These are phyloP conservation scores for Reticulascus tulasneorum DNA, from an alignment of 2,329 filamentous ascomycete species.

Conservation along the genomic window DNA sequence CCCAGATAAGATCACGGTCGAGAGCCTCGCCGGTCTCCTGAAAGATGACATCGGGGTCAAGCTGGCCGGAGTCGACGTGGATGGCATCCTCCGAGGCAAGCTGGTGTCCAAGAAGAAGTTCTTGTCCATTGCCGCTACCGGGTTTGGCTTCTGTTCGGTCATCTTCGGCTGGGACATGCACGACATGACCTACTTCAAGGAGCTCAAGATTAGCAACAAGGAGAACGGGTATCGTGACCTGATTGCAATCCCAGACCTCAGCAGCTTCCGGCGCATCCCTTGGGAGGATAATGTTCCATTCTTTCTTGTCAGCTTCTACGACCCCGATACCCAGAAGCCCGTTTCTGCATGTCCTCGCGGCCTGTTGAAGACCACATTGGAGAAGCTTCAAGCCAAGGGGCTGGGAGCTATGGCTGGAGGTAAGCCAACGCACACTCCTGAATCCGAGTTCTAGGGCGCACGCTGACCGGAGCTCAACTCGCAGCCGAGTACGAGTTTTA, in stretches of 20 bases:
- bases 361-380: conserved; percentile 63
- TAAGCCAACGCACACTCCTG: conserved; percentile 36
- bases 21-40: conserved; percentile 64
- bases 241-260: conserved; percentile 75
- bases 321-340: conserved; percentile 70
- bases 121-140: conserved; percentile 71
- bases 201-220: conserved; percentile 83
- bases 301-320: conserved; percentile 78
- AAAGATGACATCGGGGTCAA: conserved; percentile 75
- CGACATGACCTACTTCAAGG: conserved; percentile 81
- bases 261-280: conserved; percentile 75
- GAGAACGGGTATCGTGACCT: conserved; percentile 87
- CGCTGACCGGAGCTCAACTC: conserved; percentile 1
- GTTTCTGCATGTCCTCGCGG: conserved; percentile 77
- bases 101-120: conserved; percentile 92
- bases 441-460: too few relatives aligned
- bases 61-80: conserved; percentile 81
- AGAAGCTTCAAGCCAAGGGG: conserved; percentile 64
- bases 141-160: conserved; percentile 92
- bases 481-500: conserved; percentile 93
- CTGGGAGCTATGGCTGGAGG: conserved; percentile 86
- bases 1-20: conserved; percentile 47
- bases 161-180: conserved; percentile 98
- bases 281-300: conserved; percentile 88
- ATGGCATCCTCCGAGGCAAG: conserved; percentile 84